Conservation (phyloP, 192 early-diverging fungal species). For the Pilaira anomala region DNA sequence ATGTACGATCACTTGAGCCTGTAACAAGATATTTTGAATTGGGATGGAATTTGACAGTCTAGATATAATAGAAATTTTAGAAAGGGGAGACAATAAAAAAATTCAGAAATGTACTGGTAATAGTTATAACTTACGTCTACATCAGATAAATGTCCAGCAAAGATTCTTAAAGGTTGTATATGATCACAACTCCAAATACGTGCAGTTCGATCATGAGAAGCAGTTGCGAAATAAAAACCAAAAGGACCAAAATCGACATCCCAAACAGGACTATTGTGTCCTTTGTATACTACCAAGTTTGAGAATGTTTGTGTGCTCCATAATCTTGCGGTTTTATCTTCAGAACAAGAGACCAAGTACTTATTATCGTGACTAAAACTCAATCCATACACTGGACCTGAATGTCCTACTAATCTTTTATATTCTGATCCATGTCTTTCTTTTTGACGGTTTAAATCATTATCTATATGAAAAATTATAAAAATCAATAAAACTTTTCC, state of each 20-base stretch:
- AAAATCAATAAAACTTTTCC: neutral
- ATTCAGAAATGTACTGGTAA: constrained; percentile 10
- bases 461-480: constrained; percentile 24
- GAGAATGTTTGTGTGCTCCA: constrained; percentile 91
- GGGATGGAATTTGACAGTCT: constrained; percentile 93
- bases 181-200: constrained; percentile 97
- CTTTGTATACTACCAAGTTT: constrained; percentile 93
- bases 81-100: neutral
- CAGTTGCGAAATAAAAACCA: constrained; percentile 96
- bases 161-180: constrained; percentile 91
- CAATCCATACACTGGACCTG: constrained; percentile 85
- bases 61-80: neutral
- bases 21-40: constrained; percentile 86
- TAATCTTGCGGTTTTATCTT: constrained; percentile 91
- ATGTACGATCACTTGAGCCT: constrained; percentile 87
- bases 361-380: constrained; percentile 83
- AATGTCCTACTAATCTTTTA: constrained; percentile 81
- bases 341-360: constrained; percentile 86
- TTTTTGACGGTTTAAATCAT: constrained; percentile 57
- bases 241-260: constrained; percentile 89
- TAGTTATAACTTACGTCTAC: constrained; percentile 93
- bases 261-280: constrained; percentile 97
- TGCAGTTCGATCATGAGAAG: constrained; percentile 92
- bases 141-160: constrained; percentile 97
- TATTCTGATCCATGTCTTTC: constrained; percentile 57